These are phyloP conservation scores for Lophiostoma macrostomum DNA, from an alignment of 495 filamentous ascomycete genomes.

Conservation along the genomic window DNA sequence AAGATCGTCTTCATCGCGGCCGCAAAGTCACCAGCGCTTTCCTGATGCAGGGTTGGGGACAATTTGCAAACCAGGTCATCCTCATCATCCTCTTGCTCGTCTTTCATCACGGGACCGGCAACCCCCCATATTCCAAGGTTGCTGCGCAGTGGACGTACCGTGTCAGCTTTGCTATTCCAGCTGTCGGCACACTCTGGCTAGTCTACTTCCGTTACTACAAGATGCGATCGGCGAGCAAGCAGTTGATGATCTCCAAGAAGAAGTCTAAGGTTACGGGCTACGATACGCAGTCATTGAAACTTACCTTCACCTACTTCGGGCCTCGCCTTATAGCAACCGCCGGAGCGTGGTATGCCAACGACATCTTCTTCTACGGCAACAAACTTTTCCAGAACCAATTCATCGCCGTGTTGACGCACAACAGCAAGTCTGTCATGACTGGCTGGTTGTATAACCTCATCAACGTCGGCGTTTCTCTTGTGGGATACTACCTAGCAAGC, in stretches of 20 bases:
- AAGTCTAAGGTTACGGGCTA: slow-evolving; percentile 84
- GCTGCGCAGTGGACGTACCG: slow-evolving; percentile 82
- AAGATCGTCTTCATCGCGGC: slow-evolving; percentile 88
- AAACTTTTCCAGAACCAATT: slow-evolving; percentile 92
- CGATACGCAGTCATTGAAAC: slow-evolving; percentile 70
- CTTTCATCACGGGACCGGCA: slow-evolving; percentile 71
- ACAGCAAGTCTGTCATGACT: slow-evolving; percentile 65
- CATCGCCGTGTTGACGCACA: slow-evolving; percentile 66
- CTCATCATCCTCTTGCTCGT: slow-evolving; percentile 77
- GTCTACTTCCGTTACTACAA: slow-evolving; percentile 87
- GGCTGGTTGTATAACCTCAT: slow-evolving; percentile 86
- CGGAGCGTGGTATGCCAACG: slow-evolving; percentile 83
- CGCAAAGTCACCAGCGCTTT: slow-evolving; percentile 90
- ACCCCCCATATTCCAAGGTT: slow-evolving; percentile 67
- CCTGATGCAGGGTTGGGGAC: slow-evolving; percentile 96
- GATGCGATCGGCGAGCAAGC: slow-evolving; percentile 74
- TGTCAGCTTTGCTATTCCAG: slow-evolving; percentile 78
- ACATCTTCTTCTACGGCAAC: slow-evolving; percentile 97
- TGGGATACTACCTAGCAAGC: slow-evolving; percentile 77
- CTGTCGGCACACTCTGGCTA: slow-evolving; percentile 85
- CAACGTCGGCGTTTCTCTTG: slow-evolving; percentile 78
- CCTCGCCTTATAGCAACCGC: slow-evolving; percentile 80
- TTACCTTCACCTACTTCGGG: slow-evolving; percentile 76
- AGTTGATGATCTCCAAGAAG: slow-evolving; percentile 73
- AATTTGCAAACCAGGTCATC: slow-evolving; percentile 83